phyloP scores from a whole-genome alignment of 179 eudicot genomes.

The Amaranthus tricolor region DNA sequence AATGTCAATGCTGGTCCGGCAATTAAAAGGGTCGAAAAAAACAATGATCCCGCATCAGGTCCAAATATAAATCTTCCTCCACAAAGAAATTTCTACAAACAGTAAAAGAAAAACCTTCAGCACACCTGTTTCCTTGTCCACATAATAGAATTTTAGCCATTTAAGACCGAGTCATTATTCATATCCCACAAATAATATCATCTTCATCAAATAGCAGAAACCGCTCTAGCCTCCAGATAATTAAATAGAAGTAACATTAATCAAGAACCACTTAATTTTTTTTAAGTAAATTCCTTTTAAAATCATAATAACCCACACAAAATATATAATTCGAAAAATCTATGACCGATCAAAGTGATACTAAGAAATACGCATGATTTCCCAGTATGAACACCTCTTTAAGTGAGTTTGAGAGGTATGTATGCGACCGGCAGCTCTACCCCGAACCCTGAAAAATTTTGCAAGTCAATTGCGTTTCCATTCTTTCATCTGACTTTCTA shows the following conservation, averaged over 20 bases:
- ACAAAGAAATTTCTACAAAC: conserved; percentile 60
- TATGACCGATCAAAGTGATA: neutral
- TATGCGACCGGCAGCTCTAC: too few species aligned
- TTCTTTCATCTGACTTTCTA: neutral
- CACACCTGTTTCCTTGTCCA: neutral
- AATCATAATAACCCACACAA: neutral
- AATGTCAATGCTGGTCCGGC: conserved; percentile 72
- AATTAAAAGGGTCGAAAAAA: conserved; percentile 59
- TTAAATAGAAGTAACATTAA: neutral
- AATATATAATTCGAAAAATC: neutral
- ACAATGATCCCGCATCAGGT: conserved; percentile 75
- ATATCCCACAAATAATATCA: neutral
- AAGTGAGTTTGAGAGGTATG: too few species aligned
- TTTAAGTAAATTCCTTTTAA: neutral
- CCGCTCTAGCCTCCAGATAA: neutral
- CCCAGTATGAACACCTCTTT: too few species aligned
- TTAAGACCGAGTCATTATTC: too few species aligned
- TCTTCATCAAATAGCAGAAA: neutral
- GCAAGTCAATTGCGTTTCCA: neutral
- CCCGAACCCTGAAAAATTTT: neutral
- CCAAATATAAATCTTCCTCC: conserved; percentile 93
- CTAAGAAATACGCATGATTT: neutral
- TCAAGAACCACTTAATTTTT: neutral
- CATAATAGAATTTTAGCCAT: neutral
- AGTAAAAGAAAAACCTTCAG: conserved; percentile 25